Evolutionary conservation across 768 basidiomycete species (phyloP).

Genomic region (Hypsizygus marmoreus): DNA sequence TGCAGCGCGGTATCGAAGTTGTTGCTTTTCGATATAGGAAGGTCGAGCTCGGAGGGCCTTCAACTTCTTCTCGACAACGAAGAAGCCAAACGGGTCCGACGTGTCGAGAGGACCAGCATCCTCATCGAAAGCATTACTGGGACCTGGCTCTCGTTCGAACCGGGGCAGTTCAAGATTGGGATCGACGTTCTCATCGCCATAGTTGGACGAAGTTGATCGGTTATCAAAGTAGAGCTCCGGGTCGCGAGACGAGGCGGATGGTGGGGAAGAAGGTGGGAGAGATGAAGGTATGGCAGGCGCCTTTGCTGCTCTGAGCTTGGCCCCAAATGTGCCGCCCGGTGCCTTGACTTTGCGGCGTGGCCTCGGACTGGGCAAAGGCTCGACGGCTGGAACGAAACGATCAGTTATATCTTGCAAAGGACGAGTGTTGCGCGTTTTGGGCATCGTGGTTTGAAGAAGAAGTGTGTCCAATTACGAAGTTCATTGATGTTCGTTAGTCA

Average conservation of each 20-base stretch:
- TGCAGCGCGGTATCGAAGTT: constrained; percentile 11
- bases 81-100: constrained; percentile 61
- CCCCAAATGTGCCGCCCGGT: not conserved
- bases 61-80: constrained; percentile 53
- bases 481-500: not conserved
- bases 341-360: not conserved
- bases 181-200: constrained; percentile 2
- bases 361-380: constrained; percentile 3
- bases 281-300: constrained; percentile 4
- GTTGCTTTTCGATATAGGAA: constrained; percentile 17
- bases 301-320: not conserved
- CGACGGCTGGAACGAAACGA: constrained; percentile 9
- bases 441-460: constrained; percentile 5
- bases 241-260: constrained; percentile 11
- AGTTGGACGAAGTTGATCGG: not conserved
- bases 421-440: constrained; percentile 1
- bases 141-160: not conserved
- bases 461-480: not conserved
- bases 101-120: constrained; percentile 20
- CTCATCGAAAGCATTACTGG: constrained; percentile 11
- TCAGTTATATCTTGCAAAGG: constrained; percentile 20
- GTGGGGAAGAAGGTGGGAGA: constrained; percentile 18
- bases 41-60: constrained; percentile 40
- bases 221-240: not conserved
- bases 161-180: constrained; percentile 2